Evolutionary conservation across 306 rosid genomes (phyloP).

Genomic region (Acmispon strigosus): DNA sequence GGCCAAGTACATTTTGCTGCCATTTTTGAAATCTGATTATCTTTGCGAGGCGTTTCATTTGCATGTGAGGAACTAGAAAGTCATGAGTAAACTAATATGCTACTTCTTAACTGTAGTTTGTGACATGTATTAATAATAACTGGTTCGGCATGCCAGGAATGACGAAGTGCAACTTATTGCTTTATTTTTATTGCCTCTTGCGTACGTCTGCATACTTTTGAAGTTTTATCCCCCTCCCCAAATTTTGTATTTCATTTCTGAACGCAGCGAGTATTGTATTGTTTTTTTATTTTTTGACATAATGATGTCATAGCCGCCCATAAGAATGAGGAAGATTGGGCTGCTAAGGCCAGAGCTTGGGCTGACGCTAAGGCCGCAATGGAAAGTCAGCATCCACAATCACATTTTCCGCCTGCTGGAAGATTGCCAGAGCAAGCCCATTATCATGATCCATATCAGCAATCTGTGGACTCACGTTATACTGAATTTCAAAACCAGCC

Average conservation of each 20-base stretch:
- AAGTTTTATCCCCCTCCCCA: background rate
- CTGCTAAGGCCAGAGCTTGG: slow-evolving; percentile 96
- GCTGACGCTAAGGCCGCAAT: slow-evolving; percentile 72
- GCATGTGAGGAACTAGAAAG: background rate
- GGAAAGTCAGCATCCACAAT: slow-evolving; percentile 71
- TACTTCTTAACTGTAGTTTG: slow-evolving; percentile 6
- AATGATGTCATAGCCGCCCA: slow-evolving; percentile 19
- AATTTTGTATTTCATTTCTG: slow-evolving; percentile 9
- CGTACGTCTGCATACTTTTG: slow-evolving; percentile 4
- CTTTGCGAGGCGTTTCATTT: background rate
- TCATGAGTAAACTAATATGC: background rate
- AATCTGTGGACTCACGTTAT: slow-evolving; percentile 39
- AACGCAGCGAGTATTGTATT: background rate
- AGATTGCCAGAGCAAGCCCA: slow-evolving; percentile 68
- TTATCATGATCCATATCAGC: slow-evolving; percentile 71
- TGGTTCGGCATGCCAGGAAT: slow-evolving; percentile 4
- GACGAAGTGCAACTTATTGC: background rate
- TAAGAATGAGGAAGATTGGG: slow-evolving; percentile 90
- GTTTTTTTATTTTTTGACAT: background rate
- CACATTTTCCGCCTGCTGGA: slow-evolving; percentile 54
- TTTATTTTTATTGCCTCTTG: slow-evolving; percentile 9
- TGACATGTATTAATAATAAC: background rate
- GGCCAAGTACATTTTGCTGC: background rate
- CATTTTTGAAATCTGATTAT: background rate
- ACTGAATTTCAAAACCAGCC: slow-evolving; percentile 58